A percentile compares a stretch with the other conserved stretches of the same genome.
Conservation (phyloP, 352 stramenopile species). For the Phytopythium sindhum region DNA sequence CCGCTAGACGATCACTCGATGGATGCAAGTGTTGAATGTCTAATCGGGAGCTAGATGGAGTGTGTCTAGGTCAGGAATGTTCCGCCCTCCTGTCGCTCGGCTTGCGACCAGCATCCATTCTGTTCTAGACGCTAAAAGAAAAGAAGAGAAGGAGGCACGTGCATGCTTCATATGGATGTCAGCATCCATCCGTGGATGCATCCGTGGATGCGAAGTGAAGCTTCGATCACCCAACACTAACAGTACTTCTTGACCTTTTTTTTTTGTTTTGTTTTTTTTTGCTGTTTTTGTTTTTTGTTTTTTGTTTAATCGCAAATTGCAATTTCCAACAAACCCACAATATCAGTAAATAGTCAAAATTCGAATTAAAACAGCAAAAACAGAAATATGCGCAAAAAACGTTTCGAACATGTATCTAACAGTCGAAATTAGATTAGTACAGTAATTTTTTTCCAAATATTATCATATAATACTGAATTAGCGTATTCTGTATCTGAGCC, state of each 20-base stretch:
- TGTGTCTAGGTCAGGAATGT: background rate
- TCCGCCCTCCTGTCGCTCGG: background rate
- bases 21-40: too few species aligned
- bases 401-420: too few species aligned
- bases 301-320: background rate
- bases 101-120: background rate
- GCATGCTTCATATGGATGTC: background rate
- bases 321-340: background rate
- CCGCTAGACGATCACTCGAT: too few species aligned
- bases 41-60: too few species aligned
- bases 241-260: background rate
- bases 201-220: background rate
- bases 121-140: background rate
- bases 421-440: too few species aligned
- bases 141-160: background rate
- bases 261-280: background rate
- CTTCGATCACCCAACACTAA: background rate
- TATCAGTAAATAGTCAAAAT: background rate
- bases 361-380: background rate
- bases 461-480: background rate
- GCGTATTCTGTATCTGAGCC: background rate
- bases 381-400: background rate
- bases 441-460: too few species aligned
- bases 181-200: background rate
- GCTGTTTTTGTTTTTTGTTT: background rate